A percentile compares a stretch with the other conserved stretches of the same genome.
These are phyloP conservation scores for Salix brachista DNA, from an alignment of 345 rosid genomes.

Conservation along the genomic window DNA sequence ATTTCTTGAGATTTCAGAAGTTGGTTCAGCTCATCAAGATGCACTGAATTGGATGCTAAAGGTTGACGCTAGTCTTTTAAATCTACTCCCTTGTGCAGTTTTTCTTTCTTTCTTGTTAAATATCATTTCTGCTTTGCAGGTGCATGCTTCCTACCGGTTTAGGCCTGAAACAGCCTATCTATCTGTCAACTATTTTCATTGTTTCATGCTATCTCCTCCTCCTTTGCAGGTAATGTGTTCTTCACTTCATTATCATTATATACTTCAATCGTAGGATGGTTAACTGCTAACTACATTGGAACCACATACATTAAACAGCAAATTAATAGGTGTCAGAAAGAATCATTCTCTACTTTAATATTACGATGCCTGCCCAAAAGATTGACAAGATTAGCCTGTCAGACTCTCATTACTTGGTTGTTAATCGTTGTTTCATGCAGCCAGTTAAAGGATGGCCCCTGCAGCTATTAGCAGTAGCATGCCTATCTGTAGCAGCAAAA, in stretches of 20 bases:
- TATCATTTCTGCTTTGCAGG: conserved; percentile 12
- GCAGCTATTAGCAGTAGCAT: no score
- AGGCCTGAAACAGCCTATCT: conserved; percentile 32
- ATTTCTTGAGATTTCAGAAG: conserved; percentile 9
- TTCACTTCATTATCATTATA: no score
- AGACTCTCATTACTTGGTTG: no score
- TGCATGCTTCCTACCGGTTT: conserved; percentile 25
- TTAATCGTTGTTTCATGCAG: no score
- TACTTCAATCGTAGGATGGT: no score
- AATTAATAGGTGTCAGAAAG: background rate
- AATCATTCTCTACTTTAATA: background rate
- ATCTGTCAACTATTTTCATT: conserved; percentile 35
- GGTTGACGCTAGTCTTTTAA: conserved; percentile 6
- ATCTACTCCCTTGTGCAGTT: background rate
- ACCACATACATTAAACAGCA: no score
- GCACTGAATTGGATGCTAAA: conserved; percentile 37
- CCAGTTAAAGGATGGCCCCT: no score
- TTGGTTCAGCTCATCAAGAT: conserved; percentile 23
- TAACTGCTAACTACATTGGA: no score
- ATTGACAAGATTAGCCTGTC: background rate
- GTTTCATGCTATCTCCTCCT: conserved; percentile 23
- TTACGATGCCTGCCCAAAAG: background rate
- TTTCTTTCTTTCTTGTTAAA: background rate
- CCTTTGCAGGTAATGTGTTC: conserved; percentile 18
- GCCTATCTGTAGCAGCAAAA: no score